These are phyloP conservation scores for Fistulinella prunicolor DNA, from an alignment of 768 basidiomycete genomes.

Conservation along the genomic window DNA sequence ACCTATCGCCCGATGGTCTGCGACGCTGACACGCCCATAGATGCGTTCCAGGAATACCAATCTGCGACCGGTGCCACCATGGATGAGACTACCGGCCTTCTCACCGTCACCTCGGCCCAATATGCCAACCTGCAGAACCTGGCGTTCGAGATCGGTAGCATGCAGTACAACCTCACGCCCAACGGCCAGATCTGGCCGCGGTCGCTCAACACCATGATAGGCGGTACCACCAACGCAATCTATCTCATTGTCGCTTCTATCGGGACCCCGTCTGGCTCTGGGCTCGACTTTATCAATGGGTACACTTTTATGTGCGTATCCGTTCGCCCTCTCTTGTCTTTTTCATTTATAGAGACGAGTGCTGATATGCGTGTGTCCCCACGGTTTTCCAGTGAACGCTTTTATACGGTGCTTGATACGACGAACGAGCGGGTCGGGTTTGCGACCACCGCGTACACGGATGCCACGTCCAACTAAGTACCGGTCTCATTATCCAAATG, in stretches of 20 bases:
- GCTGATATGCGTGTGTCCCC: too few species aligned
- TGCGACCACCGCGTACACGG: too few species aligned
- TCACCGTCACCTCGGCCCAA: slow-evolving; percentile 22
- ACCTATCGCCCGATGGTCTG: too few species aligned
- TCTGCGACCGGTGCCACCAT: slow-evolving; percentile 20
- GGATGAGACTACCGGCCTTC: slow-evolving; percentile 25
- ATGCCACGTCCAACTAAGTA: too few species aligned
- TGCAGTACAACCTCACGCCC: not conserved
- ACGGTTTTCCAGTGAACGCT: too few species aligned
- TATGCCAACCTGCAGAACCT: slow-evolving; percentile 22
- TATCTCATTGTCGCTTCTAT: slow-evolving; percentile 19
- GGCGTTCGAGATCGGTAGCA: not conserved
- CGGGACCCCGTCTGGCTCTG: not conserved
- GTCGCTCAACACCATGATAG: not conserved
- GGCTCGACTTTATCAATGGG: not conserved
- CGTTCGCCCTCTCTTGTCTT: too few species aligned
- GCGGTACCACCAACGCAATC: slow-evolving; percentile 19
- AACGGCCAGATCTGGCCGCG: not conserved
- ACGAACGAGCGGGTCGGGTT: too few species aligned
- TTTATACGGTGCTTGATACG: too few species aligned
- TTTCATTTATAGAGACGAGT: too few species aligned
- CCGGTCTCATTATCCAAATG: too few species aligned
- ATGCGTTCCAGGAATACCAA: not conserved
- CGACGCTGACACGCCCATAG: not conserved
- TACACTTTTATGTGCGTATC: not conserved